phyloP scores from a whole-genome alignment of 345 rosid species.

The Eucalyptus globulus region DNA sequence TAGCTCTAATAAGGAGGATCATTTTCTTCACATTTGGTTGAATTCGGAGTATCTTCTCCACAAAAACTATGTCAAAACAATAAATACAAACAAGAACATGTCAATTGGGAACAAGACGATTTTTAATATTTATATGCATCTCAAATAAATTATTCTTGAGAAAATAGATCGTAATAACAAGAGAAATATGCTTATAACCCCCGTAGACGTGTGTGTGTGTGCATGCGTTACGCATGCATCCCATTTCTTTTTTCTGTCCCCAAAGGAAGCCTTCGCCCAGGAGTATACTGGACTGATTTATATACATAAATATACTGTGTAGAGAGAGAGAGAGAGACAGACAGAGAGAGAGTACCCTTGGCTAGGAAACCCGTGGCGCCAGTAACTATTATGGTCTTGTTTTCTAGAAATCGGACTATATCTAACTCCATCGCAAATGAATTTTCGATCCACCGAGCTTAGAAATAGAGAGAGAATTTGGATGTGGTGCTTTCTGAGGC shows the following conservation, averaged over 20 bases:
- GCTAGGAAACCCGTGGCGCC: neutral
- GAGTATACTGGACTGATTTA: neutral
- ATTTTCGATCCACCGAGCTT: neutral
- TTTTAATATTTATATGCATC: neutral
- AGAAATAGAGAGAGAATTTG: neutral
- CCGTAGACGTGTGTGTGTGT: neutral
- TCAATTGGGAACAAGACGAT: neutral
- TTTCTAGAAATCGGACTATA: neutral
- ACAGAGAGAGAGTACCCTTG: neutral
- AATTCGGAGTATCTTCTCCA: neutral
- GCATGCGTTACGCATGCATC: neutral
- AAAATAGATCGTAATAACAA: neutral
- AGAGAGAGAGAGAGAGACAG: neutral
- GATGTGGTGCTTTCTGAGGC: neutral
- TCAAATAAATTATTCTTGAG: neutral
- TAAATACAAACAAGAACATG: neutral
- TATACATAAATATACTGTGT: neutral
- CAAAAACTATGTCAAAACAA: neutral
- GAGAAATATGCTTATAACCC: neutral
- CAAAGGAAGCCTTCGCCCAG: neutral
- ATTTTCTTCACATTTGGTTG: neutral
- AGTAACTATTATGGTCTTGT: neutral
- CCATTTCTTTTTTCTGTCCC: neutral
- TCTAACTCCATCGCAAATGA: neutral
- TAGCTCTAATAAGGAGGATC: neutral